Conservation (phyloP, 352 stramenopile genomes). For the Phytophthora sojae region DNA sequence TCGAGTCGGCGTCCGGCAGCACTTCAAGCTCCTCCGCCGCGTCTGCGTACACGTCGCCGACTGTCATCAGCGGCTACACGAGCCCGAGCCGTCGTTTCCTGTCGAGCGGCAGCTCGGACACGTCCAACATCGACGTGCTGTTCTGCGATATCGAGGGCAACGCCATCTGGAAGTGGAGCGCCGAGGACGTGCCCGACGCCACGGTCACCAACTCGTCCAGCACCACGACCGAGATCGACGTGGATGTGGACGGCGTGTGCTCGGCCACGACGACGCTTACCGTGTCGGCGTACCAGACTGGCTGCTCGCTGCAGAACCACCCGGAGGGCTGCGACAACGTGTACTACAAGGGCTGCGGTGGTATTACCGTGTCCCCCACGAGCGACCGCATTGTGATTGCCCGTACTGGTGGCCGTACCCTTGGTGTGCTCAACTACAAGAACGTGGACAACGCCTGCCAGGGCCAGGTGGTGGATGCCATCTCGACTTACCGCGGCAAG, state of each 20-base stretch:
- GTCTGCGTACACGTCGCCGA: constrained; percentile 57
- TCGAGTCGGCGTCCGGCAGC: constrained; percentile 57
- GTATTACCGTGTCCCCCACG: constrained; percentile 71
- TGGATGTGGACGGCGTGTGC: constrained; percentile 43
- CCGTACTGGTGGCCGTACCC: constrained; percentile 75
- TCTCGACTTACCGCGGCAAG: constrained; percentile 76
- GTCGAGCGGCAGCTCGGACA: constrained; percentile 32
- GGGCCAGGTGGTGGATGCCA: constrained; percentile 78
- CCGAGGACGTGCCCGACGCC: constrained; percentile 44
- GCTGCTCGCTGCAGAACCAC: constrained; percentile 75
- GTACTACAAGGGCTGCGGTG: constrained; percentile 82
- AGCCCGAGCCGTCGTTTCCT: constrained; percentile 51
- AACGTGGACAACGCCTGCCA: constrained; percentile 54
- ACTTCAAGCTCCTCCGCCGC: constrained; percentile 22
- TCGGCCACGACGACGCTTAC: constrained; percentile 52
- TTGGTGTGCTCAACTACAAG: constrained; percentile 79
- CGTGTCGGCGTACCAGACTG: constrained; percentile 71
- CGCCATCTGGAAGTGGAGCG: constrained; percentile 79
- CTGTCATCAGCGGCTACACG: constrained; percentile 50
- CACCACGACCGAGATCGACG: constrained; percentile 45
- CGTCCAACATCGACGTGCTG: constrained; percentile 57
- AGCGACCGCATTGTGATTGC: constrained; percentile 78
- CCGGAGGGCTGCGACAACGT: constrained; percentile 68
- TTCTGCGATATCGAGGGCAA: constrained; percentile 82
- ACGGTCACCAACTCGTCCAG: constrained; percentile 46